Percentiles rank a stretch among this genome's conserved stretches.
phyloP scores from a whole-genome alignment of 768 basidiomycete species.

The Pisolithus orientalis region DNA sequence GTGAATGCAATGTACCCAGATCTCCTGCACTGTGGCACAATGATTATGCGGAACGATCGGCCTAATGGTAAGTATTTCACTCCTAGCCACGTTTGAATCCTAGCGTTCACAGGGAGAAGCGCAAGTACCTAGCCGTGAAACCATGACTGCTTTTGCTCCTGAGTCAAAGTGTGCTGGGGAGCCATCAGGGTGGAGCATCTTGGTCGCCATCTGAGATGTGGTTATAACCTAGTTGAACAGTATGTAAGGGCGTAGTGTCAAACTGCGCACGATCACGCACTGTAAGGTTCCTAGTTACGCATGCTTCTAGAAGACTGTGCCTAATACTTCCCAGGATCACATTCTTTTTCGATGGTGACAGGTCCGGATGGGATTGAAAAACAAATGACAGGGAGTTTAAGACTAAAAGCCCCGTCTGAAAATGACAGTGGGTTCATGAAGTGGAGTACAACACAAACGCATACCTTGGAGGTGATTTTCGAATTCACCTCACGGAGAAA shows the following conservation, averaged over 20 bases:
- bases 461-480: slow-evolving; percentile 46
- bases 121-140: slow-evolving; percentile 54
- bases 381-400: slow-evolving; percentile 64
- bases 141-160: slow-evolving; percentile 55
- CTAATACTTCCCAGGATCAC: slow-evolving; percentile 47
- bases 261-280: slow-evolving; percentile 27
- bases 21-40: slow-evolving; percentile 34
- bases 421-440: slow-evolving; percentile 6
- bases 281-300: slow-evolving; percentile 41
- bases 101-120: slow-evolving; percentile 3
- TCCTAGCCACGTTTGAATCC: slow-evolving; percentile 17
- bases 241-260: slow-evolving; percentile 3
- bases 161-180: slow-evolving; percentile 60
- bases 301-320: slow-evolving; percentile 44
- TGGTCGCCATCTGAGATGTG: slow-evolving; percentile 68
- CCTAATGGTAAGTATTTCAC: slow-evolving; percentile 37
- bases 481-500: slow-evolving; percentile 50
- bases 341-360: slow-evolving; percentile 34
- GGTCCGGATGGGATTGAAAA: slow-evolving; percentile 45
- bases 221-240: slow-evolving; percentile 38
- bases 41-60: slow-evolving; percentile 37
- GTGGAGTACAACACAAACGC: slow-evolving; percentile 12
- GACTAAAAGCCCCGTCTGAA: slow-evolving; percentile 54
- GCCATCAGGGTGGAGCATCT: slow-evolving; percentile 59
- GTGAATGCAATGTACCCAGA: slow-evolving; percentile 33